These are phyloP conservation scores for Cyclotella cryptica DNA, from an alignment of 108 stramenopile species.

Conservation along the genomic window DNA sequence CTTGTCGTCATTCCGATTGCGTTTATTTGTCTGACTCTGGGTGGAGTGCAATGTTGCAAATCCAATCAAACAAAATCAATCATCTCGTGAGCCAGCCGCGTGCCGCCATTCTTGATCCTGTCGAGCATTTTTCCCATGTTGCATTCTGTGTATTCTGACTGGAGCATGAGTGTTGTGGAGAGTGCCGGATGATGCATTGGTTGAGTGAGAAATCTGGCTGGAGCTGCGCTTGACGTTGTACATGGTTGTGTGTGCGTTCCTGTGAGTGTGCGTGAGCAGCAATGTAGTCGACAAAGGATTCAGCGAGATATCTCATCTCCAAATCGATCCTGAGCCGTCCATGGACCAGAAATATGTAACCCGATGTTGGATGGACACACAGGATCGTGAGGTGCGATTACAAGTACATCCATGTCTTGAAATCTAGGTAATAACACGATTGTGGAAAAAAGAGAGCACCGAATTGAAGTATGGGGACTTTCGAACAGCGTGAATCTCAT, in stretches of 20 bases:
- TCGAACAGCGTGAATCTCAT: too few relatives aligned
- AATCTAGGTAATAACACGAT: too few relatives aligned
- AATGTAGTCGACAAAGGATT: constrained; percentile 42
- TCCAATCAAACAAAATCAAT: constrained; percentile 60
- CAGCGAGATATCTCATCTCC: constrained; percentile 74
- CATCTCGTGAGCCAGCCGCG: constrained; percentile 78
- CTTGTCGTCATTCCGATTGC: background rate
- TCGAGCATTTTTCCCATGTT: constrained; percentile 84
- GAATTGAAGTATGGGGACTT: too few relatives aligned
- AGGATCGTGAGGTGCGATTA: too few relatives aligned
- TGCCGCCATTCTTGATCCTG: constrained; percentile 80
- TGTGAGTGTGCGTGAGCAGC: background rate
- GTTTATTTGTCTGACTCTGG: background rate
- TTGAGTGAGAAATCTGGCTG: constrained; percentile 1
- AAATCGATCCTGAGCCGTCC: constrained; percentile 83
- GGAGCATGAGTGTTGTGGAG: background rate
- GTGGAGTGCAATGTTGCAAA: constrained; percentile 31
- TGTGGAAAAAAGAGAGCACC: too few relatives aligned
- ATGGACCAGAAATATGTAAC: constrained; percentile 83
- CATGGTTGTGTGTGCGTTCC: constrained; percentile 2
- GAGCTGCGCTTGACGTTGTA: constrained; percentile 20
- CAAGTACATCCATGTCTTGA: too few relatives aligned
- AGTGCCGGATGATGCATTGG: background rate
- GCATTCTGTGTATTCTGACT: constrained; percentile 75
- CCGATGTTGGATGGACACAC: constrained; percentile 43